Evolutionary conservation across 805 yeast species (phyloP).

Genomic region (Kazachstania africana): DNA sequence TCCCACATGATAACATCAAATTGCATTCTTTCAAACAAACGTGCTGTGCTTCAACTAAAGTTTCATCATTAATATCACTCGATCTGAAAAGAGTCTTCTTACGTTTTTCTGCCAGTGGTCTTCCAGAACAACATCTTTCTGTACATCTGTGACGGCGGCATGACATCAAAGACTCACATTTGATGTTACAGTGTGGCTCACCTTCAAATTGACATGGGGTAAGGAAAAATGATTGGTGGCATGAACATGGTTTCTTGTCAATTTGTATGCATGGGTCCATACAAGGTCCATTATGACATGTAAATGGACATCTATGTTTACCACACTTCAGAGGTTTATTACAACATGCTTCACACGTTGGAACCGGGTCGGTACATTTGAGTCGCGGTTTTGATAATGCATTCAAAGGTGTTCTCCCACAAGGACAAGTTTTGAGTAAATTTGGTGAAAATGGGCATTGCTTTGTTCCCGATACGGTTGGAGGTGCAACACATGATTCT

Average conservation of each 20-base stretch:
- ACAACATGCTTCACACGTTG: conserved; percentile 60
- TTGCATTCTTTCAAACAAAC: conserved; percentile 60
- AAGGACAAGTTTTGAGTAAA: conserved; percentile 54
- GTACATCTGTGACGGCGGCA: conserved; percentile 76
- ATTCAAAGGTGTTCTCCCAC: conserved; percentile 53
- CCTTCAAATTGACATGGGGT: conserved; percentile 55
- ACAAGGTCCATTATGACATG: conserved; percentile 73
- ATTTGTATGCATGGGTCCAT: conserved; percentile 48
- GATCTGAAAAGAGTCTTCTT: conserved; percentile 32
- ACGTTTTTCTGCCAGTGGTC: conserved; percentile 40
- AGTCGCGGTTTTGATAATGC: conserved; percentile 33
- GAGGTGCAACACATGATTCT: conserved; percentile 27
- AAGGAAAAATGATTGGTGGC: conserved; percentile 43
- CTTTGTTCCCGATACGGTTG: conserved; percentile 15
- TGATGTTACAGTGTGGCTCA: conserved; percentile 52
- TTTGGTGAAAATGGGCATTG: conserved; percentile 58
- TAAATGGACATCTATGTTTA: conserved; percentile 49
- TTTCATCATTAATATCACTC: conserved; percentile 33
- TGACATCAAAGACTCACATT: conserved; percentile 62
- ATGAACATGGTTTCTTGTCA: conserved; percentile 45
- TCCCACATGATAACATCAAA: conserved; percentile 49
- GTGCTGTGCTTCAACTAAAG: conserved; percentile 63
- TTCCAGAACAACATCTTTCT: conserved; percentile 57
- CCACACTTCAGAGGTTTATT: conserved; percentile 61
- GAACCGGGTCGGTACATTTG: conserved; percentile 66